Evolutionary conservation across 2,329 filamentous ascomycete genomes (phyloP), one percentile per base, ranked within the genome.

Genomic region (Mariannaea elegans): DNA sequence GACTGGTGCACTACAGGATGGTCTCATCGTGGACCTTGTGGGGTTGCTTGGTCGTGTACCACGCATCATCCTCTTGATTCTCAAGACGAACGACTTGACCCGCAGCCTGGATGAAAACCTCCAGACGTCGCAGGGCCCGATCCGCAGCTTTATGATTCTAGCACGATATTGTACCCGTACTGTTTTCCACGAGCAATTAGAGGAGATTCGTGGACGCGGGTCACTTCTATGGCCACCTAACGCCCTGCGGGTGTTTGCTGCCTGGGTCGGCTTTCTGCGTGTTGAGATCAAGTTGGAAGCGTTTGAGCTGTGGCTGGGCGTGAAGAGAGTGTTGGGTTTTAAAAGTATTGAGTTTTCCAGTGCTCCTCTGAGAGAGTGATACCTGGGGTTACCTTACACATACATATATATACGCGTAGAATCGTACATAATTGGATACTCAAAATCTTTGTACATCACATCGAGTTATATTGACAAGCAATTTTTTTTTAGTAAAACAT

Each of bases 11-110:
- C 81, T 99, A 59, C 91, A 93, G 46, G 93, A 97, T 55, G 94
- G 94, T 9, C 86, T 99, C 74, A 83, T 99, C 34, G 91, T 91
- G 62, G 90, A 97, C 70, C 83, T 99, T 7, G 92, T 99, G 7
- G 89, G 94, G 66, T 82, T 99, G 66, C 86, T 99, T 5, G 92
- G 93, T 46, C 87, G 92, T 69, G 94, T 99, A 7, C 95, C 95
- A 1, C 84, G 93, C 42, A 92, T 99, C 65, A 97, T 99, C 54
- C 83, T 99, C 12, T 82, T 99, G 24, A 98, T 99, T 66, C 84
- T 99, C 63, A 99, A 99, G 80, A 99, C 95, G 2, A 99, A 99
- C 75, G 95, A 99, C 77, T 81, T 99, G 36, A 99, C 95, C 14
- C 88, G 95, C 65, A 95, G 90, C 69, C 84, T 99, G 16, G 95